Evolutionary conservation across 768 basidiomycete genomes (phyloP).

Genomic region (Xerocomus brunneocitrinus): DNA sequence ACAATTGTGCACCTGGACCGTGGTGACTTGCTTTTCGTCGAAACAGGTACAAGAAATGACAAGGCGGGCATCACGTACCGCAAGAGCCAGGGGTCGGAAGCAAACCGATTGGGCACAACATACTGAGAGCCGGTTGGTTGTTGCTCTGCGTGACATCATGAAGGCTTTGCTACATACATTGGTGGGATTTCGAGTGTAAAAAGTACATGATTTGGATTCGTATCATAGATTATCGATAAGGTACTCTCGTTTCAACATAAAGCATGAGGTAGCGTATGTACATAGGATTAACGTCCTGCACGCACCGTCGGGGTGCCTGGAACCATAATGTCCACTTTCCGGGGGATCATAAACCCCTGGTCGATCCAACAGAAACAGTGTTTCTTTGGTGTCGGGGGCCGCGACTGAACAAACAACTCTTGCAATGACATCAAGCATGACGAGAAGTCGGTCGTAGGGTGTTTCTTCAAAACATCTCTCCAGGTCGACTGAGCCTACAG

Average conservation of each 20-base stretch:
- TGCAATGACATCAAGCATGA: slow-evolving; percentile 16
- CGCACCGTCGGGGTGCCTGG: slow-evolving; percentile 21
- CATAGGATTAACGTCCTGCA: slow-evolving; percentile 14
- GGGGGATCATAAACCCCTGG: not conserved
- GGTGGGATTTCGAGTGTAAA: not conserved
- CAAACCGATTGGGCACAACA: no score
- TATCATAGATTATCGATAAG: slow-evolving; percentile 10
- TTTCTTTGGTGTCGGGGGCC: slow-evolving; percentile 4
- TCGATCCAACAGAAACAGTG: slow-evolving; percentile 6
- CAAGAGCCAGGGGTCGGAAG: no score
- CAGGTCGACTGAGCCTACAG: slow-evolving; percentile 17
- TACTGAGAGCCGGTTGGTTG: no score
- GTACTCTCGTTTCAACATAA: slow-evolving; percentile 9
- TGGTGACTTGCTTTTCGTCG: no score
- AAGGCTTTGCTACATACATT: not conserved
- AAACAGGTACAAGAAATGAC: no score
- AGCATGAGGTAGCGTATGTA: slow-evolving; percentile 8
- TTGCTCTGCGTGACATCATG: no score
- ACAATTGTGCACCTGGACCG: no score
- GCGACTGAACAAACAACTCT: slow-evolving; percentile 20
- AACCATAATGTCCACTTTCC: slow-evolving; percentile 15
- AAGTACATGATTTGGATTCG: slow-evolving; percentile 2
- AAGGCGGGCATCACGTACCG: no score
- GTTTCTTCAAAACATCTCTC: slow-evolving; percentile 8
- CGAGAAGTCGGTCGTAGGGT: slow-evolving; percentile 7